phyloP scores from a whole-genome alignment of 2,329 filamentous ascomycete species.

The Aspergillus intermedius region DNA sequence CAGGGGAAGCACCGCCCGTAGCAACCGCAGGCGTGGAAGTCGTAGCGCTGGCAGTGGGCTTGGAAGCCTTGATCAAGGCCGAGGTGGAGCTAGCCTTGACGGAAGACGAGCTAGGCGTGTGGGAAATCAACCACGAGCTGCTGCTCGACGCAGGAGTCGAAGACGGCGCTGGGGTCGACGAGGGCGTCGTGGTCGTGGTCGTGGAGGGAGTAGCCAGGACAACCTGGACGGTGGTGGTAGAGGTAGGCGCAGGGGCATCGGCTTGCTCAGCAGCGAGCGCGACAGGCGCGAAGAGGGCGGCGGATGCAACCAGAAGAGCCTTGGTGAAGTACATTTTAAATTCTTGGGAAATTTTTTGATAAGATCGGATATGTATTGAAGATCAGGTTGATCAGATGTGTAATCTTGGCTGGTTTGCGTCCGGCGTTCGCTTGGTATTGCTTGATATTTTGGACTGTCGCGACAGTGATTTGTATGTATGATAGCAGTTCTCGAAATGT shows the following conservation, averaged over 20 bases:
- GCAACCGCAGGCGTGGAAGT: constrained; percentile 12
- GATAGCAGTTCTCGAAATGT: not conserved
- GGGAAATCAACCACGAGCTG: not conserved
- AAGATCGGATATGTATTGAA: constrained; percentile 1
- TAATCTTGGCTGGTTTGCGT: not conserved
- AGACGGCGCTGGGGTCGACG: not conserved
- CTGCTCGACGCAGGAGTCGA: constrained; percentile 1
- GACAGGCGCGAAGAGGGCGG: constrained; percentile 22
- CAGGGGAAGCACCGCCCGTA: constrained; percentile 16
- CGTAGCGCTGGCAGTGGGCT: constrained; percentile 5
- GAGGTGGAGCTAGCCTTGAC: constrained; percentile 13
- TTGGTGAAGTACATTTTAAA: constrained; percentile 31
- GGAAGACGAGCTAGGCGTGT: constrained; percentile 9
- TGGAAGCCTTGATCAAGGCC: constrained; percentile 4
- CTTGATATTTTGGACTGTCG: not conserved
- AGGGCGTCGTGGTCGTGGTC: constrained; percentile 6
- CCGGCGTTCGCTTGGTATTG: not conserved
- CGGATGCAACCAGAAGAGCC: constrained; percentile 22
- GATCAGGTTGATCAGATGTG: constrained; percentile 6
- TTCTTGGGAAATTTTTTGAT: not conserved
- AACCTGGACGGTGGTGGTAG: constrained; percentile 24
- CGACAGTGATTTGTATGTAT: not conserved
- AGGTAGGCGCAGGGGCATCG: constrained; percentile 7
- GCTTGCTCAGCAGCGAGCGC: constrained; percentile 21
- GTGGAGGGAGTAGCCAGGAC: constrained; percentile 11